Evolutionary conservation across 805 yeast genomes (phyloP).

Genomic region (Candida sithepensis): DNA sequence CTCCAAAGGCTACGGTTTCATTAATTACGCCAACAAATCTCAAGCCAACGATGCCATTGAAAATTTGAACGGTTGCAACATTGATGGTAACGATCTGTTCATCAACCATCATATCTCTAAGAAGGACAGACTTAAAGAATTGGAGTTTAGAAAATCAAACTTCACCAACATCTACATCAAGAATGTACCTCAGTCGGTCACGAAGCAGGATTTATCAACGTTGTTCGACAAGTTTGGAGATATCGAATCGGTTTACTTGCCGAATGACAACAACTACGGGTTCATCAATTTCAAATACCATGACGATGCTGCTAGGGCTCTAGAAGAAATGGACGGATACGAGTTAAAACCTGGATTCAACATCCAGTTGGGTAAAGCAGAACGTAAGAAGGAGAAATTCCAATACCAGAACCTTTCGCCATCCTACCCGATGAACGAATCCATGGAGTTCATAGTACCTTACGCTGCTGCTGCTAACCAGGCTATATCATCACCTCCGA

Average conservation of each 20-base stretch:
- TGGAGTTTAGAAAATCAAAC: slow-evolving; percentile 42
- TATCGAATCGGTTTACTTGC: slow-evolving; percentile 52
- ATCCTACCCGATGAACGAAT: slow-evolving; percentile 10
- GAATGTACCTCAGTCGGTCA: slow-evolving; percentile 39
- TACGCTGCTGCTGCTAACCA: slow-evolving; percentile 2
- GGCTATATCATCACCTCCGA: not conserved
- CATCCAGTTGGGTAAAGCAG: slow-evolving; percentile 42
- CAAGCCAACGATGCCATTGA: slow-evolving; percentile 64
- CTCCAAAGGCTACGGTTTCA: slow-evolving; percentile 60
- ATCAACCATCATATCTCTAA: slow-evolving; percentile 65
- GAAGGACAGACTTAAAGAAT: slow-evolving; percentile 51
- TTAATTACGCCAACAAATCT: slow-evolving; percentile 53
- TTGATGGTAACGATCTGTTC: slow-evolving; percentile 37
- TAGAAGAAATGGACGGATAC: slow-evolving; percentile 44
- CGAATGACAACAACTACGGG: slow-evolving; percentile 44
- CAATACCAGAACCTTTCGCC: slow-evolving; percentile 21
- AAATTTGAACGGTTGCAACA: slow-evolving; percentile 25
- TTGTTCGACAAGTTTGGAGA: slow-evolving; percentile 45
- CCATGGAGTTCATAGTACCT: slow-evolving; percentile 10
- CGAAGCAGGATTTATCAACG: slow-evolving; percentile 36
- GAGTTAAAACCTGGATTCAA: slow-evolving; percentile 31
- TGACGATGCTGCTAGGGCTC: slow-evolving; percentile 45
- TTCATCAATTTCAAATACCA: slow-evolving; percentile 49
- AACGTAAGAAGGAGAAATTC: slow-evolving; percentile 32
- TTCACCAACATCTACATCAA: slow-evolving; percentile 54